Percentiles rank a stretch among this genome's conserved stretches.
Evolutionary conservation across 371 early-diverging fungal species (phyloP).

Genomic region (Mucor lusitanicus): DNA sequence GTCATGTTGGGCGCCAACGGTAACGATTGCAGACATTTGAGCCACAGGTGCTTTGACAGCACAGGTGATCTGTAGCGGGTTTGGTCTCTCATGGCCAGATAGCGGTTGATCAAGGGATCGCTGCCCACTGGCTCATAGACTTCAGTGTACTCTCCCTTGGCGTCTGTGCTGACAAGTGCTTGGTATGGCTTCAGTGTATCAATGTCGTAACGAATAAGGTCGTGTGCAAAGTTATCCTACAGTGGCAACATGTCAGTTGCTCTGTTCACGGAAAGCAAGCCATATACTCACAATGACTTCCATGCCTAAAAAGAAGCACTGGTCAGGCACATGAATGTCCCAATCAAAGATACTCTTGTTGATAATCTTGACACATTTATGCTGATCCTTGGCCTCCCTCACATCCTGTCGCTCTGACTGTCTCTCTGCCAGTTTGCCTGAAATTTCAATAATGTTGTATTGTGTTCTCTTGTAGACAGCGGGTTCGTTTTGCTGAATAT

Average conservation of each 20-base stretch:
- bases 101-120: slow-evolving; percentile 72
- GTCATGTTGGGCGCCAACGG: slow-evolving; percentile 90
- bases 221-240: slow-evolving; percentile 91
- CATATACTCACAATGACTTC: slow-evolving; percentile 70
- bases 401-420: slow-evolving; percentile 65
- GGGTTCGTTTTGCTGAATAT: slow-evolving; percentile 70
- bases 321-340: slow-evolving; percentile 60
- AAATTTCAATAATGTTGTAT: slow-evolving; percentile 82
- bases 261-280: not conserved
- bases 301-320: slow-evolving; percentile 90
- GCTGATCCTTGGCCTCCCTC: slow-evolving; percentile 27
- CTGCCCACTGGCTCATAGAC: slow-evolving; percentile 69
- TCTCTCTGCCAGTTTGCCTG: slow-evolving; percentile 78
- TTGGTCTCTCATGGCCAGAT: slow-evolving; percentile 46
- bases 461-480: slow-evolving; percentile 70
- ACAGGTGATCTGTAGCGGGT: slow-evolving; percentile 66
- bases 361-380: slow-evolving; percentile 65
- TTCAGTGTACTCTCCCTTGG: slow-evolving; percentile 77
- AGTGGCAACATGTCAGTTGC: not conserved
- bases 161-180: slow-evolving; percentile 76
- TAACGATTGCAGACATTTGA: slow-evolving; percentile 58
- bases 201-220: slow-evolving; percentile 81
- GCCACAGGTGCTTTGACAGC: slow-evolving; percentile 49
- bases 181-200: slow-evolving; percentile 68
- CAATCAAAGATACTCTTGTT: slow-evolving; percentile 89